Evolutionary conservation across 2,329 filamentous ascomycete species (phyloP).

Genomic region (Ophiosphaerella herpotricha): DNA sequence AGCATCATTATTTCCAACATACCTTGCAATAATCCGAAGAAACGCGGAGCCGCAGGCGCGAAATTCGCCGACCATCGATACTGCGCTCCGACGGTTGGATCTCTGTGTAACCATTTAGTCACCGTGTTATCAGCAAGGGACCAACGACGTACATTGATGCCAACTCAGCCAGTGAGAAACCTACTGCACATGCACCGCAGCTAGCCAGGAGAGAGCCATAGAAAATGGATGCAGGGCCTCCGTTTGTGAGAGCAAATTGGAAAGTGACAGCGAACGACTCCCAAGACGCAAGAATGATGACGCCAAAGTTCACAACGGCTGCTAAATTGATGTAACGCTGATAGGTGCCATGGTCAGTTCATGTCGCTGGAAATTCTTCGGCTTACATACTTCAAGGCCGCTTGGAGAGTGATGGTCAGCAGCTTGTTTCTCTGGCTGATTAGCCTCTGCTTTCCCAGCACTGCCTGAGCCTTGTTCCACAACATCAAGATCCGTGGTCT

Average conservation of each 20-base stretch:
- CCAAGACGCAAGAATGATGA: conserved; percentile 32
- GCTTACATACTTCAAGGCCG: conserved; percentile 14
- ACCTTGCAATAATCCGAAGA: conserved; percentile 40
- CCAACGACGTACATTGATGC: conserved; percentile 32
- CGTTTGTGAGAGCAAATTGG: conserved; percentile 33
- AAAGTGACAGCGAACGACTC: conserved; percentile 33
- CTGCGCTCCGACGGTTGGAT: conserved; percentile 40
- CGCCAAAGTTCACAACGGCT: conserved; percentile 28
- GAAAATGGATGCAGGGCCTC: conserved; percentile 36
- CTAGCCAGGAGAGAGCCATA: conserved; percentile 35
- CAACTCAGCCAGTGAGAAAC: conserved; percentile 38
- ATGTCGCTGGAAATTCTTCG: background rate
- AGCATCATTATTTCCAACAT: background rate
- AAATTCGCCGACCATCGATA: conserved; percentile 40
- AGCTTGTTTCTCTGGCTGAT: conserved; percentile 1
- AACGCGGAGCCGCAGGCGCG: conserved; percentile 26
- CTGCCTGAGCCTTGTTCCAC: conserved; percentile 15
- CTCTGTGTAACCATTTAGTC: conserved; percentile 13
- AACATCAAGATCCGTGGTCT: conserved; percentile 15
- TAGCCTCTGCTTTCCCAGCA: conserved; percentile 8
- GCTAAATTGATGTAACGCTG: conserved; percentile 35
- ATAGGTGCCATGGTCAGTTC: background rate
- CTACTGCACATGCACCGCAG: conserved; percentile 33
- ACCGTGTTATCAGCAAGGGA: background rate
- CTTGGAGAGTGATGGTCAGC: conserved; percentile 1